Percentiles rank a stretch among this genome's conserved stretches.
Conservation (phyloP, 352 stramenopile genomes). For the Pythium dissimile region DNA sequence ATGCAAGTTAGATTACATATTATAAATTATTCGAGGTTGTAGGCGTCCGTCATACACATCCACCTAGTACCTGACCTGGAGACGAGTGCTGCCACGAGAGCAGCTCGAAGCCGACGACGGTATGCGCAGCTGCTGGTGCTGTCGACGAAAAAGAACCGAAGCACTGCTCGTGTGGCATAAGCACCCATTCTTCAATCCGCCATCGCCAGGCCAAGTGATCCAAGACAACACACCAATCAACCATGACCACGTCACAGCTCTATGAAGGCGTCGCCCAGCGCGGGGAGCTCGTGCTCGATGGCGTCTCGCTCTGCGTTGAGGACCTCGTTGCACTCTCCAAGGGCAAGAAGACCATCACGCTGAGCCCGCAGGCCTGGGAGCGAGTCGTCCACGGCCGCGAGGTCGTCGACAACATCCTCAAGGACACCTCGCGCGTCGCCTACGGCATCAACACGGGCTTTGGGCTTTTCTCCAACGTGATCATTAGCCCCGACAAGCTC, state of each 20-base stretch:
- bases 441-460: conserved; percentile 94
- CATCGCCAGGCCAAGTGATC: not conserved
- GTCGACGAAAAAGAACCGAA: conserved; percentile 18
- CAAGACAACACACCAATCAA: not conserved
- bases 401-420: conserved; percentile 87
- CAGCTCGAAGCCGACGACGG: not conserved
- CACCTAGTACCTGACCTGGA: not conserved
- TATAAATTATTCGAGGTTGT: conserved; percentile 12
- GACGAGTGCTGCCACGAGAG: not conserved
- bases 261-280: conserved; percentile 17
- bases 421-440: conserved; percentile 68
- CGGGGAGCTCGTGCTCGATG: conserved; percentile 50
- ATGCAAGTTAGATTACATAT: conserved; percentile 2
- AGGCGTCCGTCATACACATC: not conserved
- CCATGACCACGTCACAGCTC: conserved; percentile 4
- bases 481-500: conserved; percentile 83
- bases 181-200: conserved; percentile 10
- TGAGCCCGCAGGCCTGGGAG: conserved; percentile 70
- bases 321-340: conserved; percentile 72
- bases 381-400: conserved; percentile 65
- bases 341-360: conserved; percentile 46
- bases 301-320: conserved; percentile 61
- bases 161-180: not conserved
- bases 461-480: conserved; percentile 88
- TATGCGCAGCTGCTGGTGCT: not conserved